Conservation (phyloP, 495 filamentous ascomycete species). For the Neurospora sp. region DNA sequence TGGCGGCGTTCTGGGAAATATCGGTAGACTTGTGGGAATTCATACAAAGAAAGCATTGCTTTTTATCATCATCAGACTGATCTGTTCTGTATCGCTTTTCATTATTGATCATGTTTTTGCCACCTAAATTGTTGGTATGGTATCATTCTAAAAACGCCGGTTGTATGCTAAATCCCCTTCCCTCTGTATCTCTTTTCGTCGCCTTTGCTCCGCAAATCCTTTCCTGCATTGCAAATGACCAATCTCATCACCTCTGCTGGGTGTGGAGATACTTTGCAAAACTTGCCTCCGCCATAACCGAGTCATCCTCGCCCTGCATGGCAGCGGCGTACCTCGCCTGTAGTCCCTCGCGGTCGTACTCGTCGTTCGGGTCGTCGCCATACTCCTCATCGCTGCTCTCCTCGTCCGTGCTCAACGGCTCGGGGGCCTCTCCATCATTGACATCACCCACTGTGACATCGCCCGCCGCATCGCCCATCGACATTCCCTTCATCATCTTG, state of each 20-base stretch:
- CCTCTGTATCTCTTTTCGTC: neutral
- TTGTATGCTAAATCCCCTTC: neutral
- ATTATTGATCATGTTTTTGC: neutral
- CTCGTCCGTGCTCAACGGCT: slow-evolving; percentile 31
- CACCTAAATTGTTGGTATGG: neutral
- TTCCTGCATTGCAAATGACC: neutral
- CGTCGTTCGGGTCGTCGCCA: slow-evolving; percentile 33
- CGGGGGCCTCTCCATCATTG: slow-evolving; percentile 44
- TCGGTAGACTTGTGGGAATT: neutral
- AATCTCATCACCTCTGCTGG: slow-evolving; percentile 12
- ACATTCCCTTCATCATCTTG: slow-evolving; percentile 92
- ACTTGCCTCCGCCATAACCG: slow-evolving; percentile 42
- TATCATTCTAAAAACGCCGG: neutral
- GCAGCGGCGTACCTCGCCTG: slow-evolving; percentile 52
- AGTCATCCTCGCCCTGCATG: slow-evolving; percentile 35
- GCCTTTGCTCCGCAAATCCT: neutral
- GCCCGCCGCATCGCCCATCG: slow-evolving; percentile 40
- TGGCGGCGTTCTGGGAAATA: neutral
- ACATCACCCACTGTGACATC: slow-evolving; percentile 25
- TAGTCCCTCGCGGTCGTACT: slow-evolving; percentile 48
- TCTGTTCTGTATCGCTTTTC: neutral
- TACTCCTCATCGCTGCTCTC: slow-evolving; percentile 36
- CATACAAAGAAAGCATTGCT: neutral
- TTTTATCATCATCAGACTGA: neutral
- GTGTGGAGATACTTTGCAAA: slow-evolving; percentile 49